phyloP scores from a whole-genome alignment of 208 protist genomes.

The Crithidia sp. region DNA sequence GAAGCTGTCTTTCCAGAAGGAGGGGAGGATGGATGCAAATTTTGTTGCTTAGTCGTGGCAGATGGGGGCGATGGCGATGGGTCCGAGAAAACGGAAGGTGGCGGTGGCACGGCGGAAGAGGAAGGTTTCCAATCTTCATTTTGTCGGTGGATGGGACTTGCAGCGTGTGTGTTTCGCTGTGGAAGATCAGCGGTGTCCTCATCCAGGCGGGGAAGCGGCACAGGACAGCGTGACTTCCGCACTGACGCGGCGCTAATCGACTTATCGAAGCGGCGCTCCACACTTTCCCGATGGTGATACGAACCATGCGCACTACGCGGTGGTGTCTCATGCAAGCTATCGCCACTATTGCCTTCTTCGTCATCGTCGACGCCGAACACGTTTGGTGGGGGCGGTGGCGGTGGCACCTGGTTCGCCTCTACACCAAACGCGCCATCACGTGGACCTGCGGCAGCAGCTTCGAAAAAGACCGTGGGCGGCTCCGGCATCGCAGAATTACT shows the following conservation, averaged over 20 bases:
- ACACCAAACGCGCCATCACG: too few species aligned
- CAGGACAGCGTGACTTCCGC: too few species aligned
- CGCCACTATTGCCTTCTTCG: neutral
- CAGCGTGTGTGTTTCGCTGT: too few species aligned
- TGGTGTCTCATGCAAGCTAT: neutral
- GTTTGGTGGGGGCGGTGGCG: slow-evolving; percentile 4
- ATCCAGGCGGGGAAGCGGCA: too few species aligned
- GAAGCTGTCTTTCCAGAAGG: neutral
- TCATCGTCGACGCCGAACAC: slow-evolving; percentile 12
- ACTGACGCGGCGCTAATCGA: too few species aligned
- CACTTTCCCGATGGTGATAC: too few species aligned
- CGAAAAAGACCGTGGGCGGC: slow-evolving; percentile 23
- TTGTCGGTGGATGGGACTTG: too few species aligned
- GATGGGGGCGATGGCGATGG: neutral
- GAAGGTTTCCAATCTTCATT: neutral
- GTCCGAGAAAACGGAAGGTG: slow-evolving; percentile 11
- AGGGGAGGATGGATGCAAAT: neutral
- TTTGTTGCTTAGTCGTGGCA: neutral
- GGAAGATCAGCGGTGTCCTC: too few species aligned
- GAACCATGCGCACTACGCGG: too few species aligned
- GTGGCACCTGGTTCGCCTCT: neutral
- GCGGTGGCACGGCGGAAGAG: neutral
- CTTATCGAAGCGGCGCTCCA: too few species aligned
- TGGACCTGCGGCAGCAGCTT: neutral
- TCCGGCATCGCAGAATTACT: slow-evolving; percentile 4